Percentiles rank a stretch among this genome's conserved stretches.
Conservation (phyloP, 768 basidiomycete genomes). For the Psilocybe cubensis region DNA sequence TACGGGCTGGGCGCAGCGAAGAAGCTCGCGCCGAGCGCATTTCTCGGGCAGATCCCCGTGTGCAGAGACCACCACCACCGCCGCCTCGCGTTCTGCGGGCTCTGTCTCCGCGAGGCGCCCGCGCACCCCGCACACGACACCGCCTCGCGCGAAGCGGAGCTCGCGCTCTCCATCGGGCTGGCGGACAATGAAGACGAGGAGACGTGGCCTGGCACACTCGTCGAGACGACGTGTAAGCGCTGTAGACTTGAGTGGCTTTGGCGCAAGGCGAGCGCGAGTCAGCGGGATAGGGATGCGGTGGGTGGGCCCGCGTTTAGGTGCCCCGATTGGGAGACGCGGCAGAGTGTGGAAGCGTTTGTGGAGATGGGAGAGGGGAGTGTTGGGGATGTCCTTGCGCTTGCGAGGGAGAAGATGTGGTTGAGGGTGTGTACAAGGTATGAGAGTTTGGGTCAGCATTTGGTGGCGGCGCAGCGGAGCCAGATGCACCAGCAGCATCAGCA, state of each 20-base stretch:
- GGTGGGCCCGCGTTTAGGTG: constrained; percentile 45
- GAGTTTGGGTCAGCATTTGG: constrained; percentile 68
- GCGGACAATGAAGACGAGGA: constrained; percentile 77
- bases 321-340: constrained; percentile 70
- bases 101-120: constrained; percentile 67
- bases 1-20: constrained; percentile 57
- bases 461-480: constrained; percentile 57
- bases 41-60: constrained; percentile 49
- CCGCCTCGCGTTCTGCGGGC: constrained; percentile 56
- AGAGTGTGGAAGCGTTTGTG: constrained; percentile 70
- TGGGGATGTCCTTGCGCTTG: constrained; percentile 58
- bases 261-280: constrained; percentile 51
- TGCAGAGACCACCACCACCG: constrained; percentile 70
- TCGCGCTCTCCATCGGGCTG: constrained; percentile 43
- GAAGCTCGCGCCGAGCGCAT: constrained; percentile 43
- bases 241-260: constrained; percentile 73
- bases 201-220: constrained; percentile 63
- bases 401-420: constrained; percentile 76
- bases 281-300: constrained; percentile 59
- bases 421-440: constrained; percentile 63
- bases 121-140: constrained; percentile 30
- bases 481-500: too few relatives aligned
- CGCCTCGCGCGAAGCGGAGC: constrained; percentile 22
- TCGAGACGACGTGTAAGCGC: constrained; percentile 67
- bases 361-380: constrained; percentile 76